Base-by-base conservation (phyloP, 75 land plant species). In the Cunninghamia lanceolata region DNA sequence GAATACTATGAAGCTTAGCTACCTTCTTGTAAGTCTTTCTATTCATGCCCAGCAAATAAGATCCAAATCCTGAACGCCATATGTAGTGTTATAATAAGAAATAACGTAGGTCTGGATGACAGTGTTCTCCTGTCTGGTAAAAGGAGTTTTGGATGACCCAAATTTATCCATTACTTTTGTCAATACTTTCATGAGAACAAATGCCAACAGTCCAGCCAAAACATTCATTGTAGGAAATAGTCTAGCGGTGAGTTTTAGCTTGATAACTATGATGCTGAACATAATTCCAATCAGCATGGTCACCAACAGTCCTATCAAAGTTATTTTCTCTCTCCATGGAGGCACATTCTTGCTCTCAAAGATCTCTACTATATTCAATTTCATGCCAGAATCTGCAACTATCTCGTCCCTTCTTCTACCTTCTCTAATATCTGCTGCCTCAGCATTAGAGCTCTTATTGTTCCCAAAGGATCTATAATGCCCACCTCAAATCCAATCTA, bases 181-280 rank as follows among this genome's bases (percentile, higher is more conserved):
- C 95, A 94, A 96, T 43, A 88, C 85, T 32, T 88, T 79, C 73
- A 96, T 73, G 85, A 92, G 87, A 32, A 95, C 91, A 45, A 4
- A 4, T 39, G 96, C 94, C 47, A 96, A 90, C 46, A 96, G 87
- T 14, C 96, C 97, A 17, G 97, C 99, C 3, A 97, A 92, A 45
- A 96, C 93, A 83, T 96, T 95, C 74, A 96, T 92, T 45, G 96
- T 91, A 3, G 99, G 95, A 36, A 94, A 92, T 13, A 96, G 88
- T 40, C 99, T 97, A 43, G 93, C 90, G 9, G 99, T 94, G 83
- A 96, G 93, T 84, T 85, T 93, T 32, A 96, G 93, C 90, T 95
- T 95, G 92, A 93, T 93, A 19, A 93, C 91, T 82, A 96, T 94
- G 66, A 96, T 87, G 66, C 92, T 93, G 90, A 94, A 96, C 34